Base-by-base conservation (phyloP, 345 rosid genomes). In the Limnanthes douglasii region DNA sequence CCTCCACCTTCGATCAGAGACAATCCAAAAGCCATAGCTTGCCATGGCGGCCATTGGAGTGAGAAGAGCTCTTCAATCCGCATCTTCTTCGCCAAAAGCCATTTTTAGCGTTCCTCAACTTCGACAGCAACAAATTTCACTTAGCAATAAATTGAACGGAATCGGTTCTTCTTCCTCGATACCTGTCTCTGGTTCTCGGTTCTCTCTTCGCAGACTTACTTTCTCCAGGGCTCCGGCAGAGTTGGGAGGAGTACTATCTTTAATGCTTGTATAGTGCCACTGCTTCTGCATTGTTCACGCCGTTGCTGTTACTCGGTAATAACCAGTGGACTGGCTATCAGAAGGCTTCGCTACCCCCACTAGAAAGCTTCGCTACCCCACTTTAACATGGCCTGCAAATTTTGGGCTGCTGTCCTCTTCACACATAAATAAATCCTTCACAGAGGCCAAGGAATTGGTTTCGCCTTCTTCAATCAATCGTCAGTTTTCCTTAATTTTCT, bases 301-400 rank as follows among this genome's bases (percentile, higher is more conserved):
- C 95, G 2, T 62, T 88, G 74, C 72, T 78, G 35, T 73, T 88
- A 34, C 42, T 82, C 56, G 71, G 69, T 51, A 69, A 62, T 42
- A 56, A 63, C 38, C 57, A 55, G 39, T 88, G 97, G 75, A 94
- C 7, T 82, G 88, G 52, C 70, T 86, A 43, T 82, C 97, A 4
- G 88, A 86, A 67, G 97, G 93, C 22, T 75, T 79, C 34, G 86
- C n/a, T n/a, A n/a, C n/a, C n/a, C n/a, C n/a, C n/a, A n/a, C n/a
- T n/a, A n/a, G n/a, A n/a, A n/a, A n/a, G n/a, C n/a, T n/a, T n/a
- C n/a, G n/a, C 78, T 29, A 64, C 93, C 14, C 71, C 93, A 14
- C 82, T 79, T 72, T 75, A 65, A 46, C 76, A 60, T 18, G 52
- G 58, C 50, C 54, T 18, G 8, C 43, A 27, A 36, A 43, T 62